Evolutionary conservation across 192 early-diverging fungal species (phyloP).

Genomic region (Entomortierella beljakovae): DNA sequence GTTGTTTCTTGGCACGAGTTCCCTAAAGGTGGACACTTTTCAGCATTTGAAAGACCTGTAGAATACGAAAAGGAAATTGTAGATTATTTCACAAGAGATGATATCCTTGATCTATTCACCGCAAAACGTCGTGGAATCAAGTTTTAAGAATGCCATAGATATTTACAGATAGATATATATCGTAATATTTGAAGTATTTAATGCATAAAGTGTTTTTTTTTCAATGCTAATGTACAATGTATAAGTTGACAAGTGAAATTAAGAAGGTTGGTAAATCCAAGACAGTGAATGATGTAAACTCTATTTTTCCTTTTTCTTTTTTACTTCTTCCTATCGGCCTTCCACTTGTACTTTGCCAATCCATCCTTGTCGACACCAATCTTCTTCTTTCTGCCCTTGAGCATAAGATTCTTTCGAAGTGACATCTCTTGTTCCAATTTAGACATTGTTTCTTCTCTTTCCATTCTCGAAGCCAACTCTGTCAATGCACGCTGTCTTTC

Average conservation of each 20-base stretch:
- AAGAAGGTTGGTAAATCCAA: too few relatives aligned
- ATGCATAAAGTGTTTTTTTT: background rate
- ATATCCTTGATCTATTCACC: conserved; percentile 35
- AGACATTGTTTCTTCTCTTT: conserved; percentile 81
- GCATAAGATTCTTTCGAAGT: conserved; percentile 81
- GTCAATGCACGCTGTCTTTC: conserved; percentile 62
- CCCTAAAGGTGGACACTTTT: conserved; percentile 72
- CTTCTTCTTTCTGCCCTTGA: conserved; percentile 85
- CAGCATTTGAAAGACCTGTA: conserved; percentile 68
- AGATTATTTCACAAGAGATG: conserved; percentile 45
- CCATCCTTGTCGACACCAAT: conserved; percentile 86
- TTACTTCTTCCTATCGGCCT: conserved; percentile 87
- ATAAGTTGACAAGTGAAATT: background rate
- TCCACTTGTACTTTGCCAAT: conserved; percentile 93
- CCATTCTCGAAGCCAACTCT: conserved; percentile 81
- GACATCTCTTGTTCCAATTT: conserved; percentile 81
- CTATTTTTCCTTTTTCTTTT: background rate
- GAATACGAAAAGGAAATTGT: conserved; percentile 64
- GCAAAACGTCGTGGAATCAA: conserved; percentile 41
- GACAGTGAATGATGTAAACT: background rate
- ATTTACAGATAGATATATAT: background rate
- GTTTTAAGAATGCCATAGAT: conserved; percentile 1
- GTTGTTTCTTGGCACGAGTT: conserved; percentile 56
- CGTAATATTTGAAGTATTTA: background rate
- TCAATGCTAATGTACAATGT: conserved; percentile 20